Conservation (phyloP, 148 eudicot genomes). For the Vaccinium corymbosum region DNA sequence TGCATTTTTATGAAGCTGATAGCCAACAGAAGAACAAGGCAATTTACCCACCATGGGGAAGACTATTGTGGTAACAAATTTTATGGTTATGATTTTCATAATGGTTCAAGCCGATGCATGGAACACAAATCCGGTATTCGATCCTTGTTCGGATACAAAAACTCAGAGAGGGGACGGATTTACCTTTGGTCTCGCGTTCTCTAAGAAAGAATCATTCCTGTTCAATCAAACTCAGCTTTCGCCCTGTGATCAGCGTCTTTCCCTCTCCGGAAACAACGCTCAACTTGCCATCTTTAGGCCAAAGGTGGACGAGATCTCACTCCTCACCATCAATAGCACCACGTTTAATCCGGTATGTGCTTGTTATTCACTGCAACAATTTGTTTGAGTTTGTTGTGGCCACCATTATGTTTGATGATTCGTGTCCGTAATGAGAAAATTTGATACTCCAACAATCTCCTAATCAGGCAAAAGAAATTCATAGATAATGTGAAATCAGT, state of each 20-base stretch:
- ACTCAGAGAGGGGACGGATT: conserved; percentile 65
- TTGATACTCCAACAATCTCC: background rate
- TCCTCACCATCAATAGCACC: conserved; percentile 57
- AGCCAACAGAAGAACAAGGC: background rate
- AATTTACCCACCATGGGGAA: background rate
- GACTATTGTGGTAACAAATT: conserved; percentile 7
- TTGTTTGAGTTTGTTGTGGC: background rate
- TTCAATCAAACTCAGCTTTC: conserved; percentile 66
- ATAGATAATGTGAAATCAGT: background rate
- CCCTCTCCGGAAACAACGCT: conserved; percentile 34
- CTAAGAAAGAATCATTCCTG: conserved; percentile 53
- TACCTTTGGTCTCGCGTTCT: conserved; percentile 64
- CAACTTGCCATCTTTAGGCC: conserved; percentile 76
- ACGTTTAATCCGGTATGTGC: conserved; percentile 49
- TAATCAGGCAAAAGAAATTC: background rate
- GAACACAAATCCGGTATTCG: conserved; percentile 54
- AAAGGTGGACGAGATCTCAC: conserved; percentile 67
- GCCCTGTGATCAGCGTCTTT: conserved; percentile 74
- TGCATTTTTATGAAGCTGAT: background rate
- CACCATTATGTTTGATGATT: background rate
- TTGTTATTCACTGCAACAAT: background rate
- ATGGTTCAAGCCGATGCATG: conserved; percentile 26
- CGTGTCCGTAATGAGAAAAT: no score
- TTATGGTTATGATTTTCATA: conserved; percentile 12
- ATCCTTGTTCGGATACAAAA: conserved; percentile 69